These are phyloP conservation scores for Saccharomycopsis fermentans DNA, from an alignment of 805 yeast species.

Conservation along the genomic window DNA sequence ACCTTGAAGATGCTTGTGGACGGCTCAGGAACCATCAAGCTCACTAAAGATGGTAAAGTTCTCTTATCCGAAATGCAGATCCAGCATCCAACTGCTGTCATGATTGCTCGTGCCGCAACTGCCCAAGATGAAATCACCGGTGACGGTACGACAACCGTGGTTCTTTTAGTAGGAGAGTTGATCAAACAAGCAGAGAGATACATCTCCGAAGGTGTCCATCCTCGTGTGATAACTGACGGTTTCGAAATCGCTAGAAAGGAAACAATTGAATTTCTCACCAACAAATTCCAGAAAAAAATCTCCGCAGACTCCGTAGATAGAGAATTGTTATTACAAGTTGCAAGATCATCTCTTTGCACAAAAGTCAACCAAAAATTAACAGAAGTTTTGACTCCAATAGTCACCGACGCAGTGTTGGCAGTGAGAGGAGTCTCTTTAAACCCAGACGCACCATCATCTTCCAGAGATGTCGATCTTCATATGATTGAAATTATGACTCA, in stretches of 20 bases:
- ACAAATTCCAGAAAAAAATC: conserved; percentile 37
- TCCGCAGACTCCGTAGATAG: conserved; percentile 51
- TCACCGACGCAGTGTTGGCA: conserved; percentile 87
- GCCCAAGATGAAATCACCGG: conserved; percentile 99
- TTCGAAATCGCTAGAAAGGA: conserved; percentile 83
- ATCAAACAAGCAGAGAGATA: conserved; percentile 90
- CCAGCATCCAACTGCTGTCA: conserved; percentile 79
- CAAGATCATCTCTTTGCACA: conserved; percentile 79
- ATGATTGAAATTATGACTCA: conserved; percentile 98
- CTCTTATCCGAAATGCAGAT: conserved; percentile 93
- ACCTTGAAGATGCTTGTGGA: conserved; percentile 94
- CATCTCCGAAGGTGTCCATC: conserved; percentile 90
- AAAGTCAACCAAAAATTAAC: conserved; percentile 72
- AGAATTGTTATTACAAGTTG: conserved; percentile 84
- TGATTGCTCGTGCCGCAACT: conserved; percentile 94
- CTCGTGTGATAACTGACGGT: conserved; percentile 89
- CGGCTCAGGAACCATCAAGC: conserved; percentile 90
- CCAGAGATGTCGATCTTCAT: conserved; percentile 62
- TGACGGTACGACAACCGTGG: conserved; percentile 96
- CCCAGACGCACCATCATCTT: conserved; percentile 25
- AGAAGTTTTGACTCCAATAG: conserved; percentile 81
- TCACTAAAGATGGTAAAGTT: conserved; percentile 96
- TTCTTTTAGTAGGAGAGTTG: conserved; percentile 86
- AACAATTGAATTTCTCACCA: conserved; percentile 57
- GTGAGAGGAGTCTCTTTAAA: conserved; percentile 39